Evolutionary conservation across 495 filamentous ascomycete species (phyloP).

Genomic region (Haplographium delicatum): DNA sequence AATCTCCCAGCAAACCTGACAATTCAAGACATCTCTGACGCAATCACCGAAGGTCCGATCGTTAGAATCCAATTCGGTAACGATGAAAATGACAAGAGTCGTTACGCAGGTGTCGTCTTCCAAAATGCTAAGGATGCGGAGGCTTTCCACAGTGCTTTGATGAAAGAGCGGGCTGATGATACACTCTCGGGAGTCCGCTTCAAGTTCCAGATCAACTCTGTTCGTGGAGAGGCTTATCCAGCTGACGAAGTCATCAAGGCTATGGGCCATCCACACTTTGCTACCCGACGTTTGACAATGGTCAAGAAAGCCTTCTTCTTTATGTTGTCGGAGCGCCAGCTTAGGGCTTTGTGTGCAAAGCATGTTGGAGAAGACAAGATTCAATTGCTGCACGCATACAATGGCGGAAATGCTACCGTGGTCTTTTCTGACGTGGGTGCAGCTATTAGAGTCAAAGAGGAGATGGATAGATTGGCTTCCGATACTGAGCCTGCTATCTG

Average conservation of each 20-base stretch:
- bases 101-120: constrained; percentile 19
- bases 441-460: constrained; percentile 18
- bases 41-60: constrained; percentile 20
- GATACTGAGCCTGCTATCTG: constrained; percentile 3
- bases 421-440: constrained; percentile 20
- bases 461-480: constrained; percentile 11
- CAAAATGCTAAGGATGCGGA: constrained; percentile 18
- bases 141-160: constrained; percentile 9
- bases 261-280: constrained; percentile 13
- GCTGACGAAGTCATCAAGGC: constrained; percentile 13
- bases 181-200: constrained; percentile 15
- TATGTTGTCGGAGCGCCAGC: constrained; percentile 8
- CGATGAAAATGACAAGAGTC: constrained; percentile 3
- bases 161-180: constrained; percentile 4
- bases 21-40: constrained; percentile 19
- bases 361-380: constrained; percentile 17
- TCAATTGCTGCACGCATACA: constrained; percentile 24
- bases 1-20: constrained; percentile 16
- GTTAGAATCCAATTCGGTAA: constrained; percentile 14
- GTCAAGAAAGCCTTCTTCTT: constrained; percentile 26
- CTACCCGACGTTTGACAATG: constrained; percentile 22
- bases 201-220: constrained; percentile 19
- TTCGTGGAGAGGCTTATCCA: constrained; percentile 8
- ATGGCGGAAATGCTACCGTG: constrained; percentile 26
- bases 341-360: constrained; percentile 14